phyloP scores from a whole-genome alignment of 2,329 filamentous ascomycete genomes.

The Rachicladosporium sp. region DNA sequence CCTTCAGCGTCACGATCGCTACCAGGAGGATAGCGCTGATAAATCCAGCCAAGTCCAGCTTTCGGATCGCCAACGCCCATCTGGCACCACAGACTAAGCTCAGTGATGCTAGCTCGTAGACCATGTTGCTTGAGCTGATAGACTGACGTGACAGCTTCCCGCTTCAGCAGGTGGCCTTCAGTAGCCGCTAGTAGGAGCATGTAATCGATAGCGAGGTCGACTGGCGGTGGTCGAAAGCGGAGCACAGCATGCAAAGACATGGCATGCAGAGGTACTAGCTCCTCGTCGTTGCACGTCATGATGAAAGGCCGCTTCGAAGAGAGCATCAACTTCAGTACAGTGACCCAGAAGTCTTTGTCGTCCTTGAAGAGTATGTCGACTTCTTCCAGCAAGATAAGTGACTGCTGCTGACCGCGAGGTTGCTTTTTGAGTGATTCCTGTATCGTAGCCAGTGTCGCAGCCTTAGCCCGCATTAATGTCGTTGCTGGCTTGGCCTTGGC shows the following conservation, averaged over 20 bases:
- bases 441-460: constrained; percentile 14
- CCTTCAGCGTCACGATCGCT: constrained; percentile 56
- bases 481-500: constrained; percentile 14
- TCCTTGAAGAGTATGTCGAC: constrained; percentile 90
- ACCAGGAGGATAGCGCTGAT: constrained; percentile 62
- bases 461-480: constrained; percentile 13
- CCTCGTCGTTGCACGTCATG: constrained; percentile 89
- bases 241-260: constrained; percentile 79
- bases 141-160: constrained; percentile 54
- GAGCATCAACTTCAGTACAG: constrained; percentile 61
- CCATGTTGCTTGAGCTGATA: constrained; percentile 60
- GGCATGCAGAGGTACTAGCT: constrained; percentile 59
- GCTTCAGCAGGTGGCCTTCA: constrained; percentile 70
- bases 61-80: constrained; percentile 84
- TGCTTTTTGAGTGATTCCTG: constrained; percentile 25
- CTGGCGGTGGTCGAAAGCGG: constrained; percentile 55
- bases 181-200: constrained; percentile 71
- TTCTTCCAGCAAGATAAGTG: constrained; percentile 85
- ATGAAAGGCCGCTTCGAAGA: constrained; percentile 87
- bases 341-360: constrained; percentile 88
- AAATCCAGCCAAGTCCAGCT: constrained; percentile 82
- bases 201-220: constrained; percentile 62
- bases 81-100: constrained; percentile 94
- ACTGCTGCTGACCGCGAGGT: constrained; percentile 62
- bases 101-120: constrained; percentile 66